These are phyloP conservation scores for Pichia inconspicua DNA, from an alignment of 1,139 yeast genomes.

Conservation along the genomic window DNA sequence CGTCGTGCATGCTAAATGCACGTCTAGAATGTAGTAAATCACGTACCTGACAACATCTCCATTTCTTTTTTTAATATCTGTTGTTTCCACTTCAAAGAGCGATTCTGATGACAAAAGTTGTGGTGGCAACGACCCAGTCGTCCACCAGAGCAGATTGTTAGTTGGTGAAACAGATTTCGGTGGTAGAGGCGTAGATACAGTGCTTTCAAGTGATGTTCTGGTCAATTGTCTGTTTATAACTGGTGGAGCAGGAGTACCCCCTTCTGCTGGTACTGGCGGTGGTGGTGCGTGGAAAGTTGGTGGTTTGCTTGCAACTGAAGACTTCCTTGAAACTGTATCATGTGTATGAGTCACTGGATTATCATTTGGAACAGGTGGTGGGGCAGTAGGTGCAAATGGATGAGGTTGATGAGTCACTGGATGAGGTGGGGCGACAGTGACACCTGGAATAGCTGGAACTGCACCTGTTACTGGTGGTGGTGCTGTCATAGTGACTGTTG, in stretches of 20 bases:
- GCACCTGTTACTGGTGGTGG: conserved; percentile 16
- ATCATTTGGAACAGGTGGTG: conserved; percentile 4
- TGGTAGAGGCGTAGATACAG: conserved; percentile 15
- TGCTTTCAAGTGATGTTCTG: conserved; percentile 5
- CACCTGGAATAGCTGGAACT: conserved; percentile 16
- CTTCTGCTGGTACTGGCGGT: conserved; percentile 1
- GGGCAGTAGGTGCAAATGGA: neutral
- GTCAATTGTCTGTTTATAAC: conserved; percentile 19
- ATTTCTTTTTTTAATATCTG: conserved; percentile 49
- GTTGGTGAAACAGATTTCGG: conserved; percentile 14
- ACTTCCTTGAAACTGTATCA: conserved; percentile 4
- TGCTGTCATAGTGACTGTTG: conserved; percentile 15
- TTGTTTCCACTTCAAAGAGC: conserved; percentile 60
- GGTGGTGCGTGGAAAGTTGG: conserved; percentile 6
- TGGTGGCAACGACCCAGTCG: conserved; percentile 52
- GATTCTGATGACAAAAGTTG: conserved; percentile 39
- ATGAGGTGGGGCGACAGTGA: neutral
- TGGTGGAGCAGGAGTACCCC: conserved; percentile 14
- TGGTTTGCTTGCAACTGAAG: conserved; percentile 3
- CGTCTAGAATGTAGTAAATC: conserved; percentile 67
- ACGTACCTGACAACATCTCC: conserved; percentile 43
- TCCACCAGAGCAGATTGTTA: conserved; percentile 51
- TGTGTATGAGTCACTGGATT: conserved; percentile 2
- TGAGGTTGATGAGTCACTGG: conserved; percentile 2
- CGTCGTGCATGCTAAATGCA: conserved; percentile 62